Evolutionary conservation across 768 basidiomycete genomes (phyloP), one percentile per base, ranked within the genome.

Genomic region (Termitomyces sp.): DNA sequence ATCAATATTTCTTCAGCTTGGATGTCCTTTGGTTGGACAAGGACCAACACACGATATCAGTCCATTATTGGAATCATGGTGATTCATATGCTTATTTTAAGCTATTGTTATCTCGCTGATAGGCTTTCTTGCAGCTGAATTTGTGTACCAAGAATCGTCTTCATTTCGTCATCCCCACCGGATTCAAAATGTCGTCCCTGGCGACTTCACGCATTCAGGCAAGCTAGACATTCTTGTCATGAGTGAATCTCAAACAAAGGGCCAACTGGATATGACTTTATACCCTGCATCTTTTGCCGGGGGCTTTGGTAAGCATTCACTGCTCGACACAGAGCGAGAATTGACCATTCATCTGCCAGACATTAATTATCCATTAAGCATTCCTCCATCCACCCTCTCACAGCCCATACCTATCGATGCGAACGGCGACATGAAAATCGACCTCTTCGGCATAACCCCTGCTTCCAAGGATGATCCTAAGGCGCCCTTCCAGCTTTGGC

Each of bases 151-250:
- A 56, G 74, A 76, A 51, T 73, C 80, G 5, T 67, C 72, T 6
- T 69, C 79, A 7, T 76, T 90, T 61, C 75, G 70, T 50, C 85
- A 90, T 71, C 69, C 79, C 7, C 60, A 67, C 26, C 76, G 74
- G 30, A 76, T 97, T 21, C 72, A 81, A 57, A 97, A 97, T 65
- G 85, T 95, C 49, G 81, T 98, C 10, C 94, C 95, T 0, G 92
- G 90, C 21, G 97, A 99, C 71, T 97, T 89, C 65, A 89, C 94
- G 24, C 89, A 93, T 65, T 88, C 93, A 54, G 97, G 97, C 30
- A 86, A 83, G 62, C 78, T 98, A 4, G 97, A 98, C 69, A 65
- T 97, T 1, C 81, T 98, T 1, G 82, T 98, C 45, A 93, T 98
- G 90, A 82, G 85, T 42, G 75, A 84, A 53, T 77, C 78, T 58